Conservation (phyloP, 331 rosid genomes). For the Cydonia oblonga region DNA sequence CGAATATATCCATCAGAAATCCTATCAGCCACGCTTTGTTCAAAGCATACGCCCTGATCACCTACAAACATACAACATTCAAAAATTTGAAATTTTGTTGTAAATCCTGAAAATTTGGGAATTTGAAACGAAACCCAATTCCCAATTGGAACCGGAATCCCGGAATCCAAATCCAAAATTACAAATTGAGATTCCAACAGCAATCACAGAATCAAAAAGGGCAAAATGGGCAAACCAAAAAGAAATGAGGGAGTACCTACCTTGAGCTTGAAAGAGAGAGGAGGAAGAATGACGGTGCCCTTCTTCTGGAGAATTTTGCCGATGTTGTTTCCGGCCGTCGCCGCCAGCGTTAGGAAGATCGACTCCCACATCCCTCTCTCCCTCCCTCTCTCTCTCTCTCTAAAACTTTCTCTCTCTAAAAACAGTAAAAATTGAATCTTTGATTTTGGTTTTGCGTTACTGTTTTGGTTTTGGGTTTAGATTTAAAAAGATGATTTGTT, state of each 20-base stretch:
- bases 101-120: neutral
- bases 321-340: too few species aligned
- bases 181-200: neutral
- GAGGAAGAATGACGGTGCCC: too few species aligned
- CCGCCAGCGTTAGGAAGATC: too few species aligned
- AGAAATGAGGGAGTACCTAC: neutral
- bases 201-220: neutral
- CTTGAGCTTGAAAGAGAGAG: too few species aligned
- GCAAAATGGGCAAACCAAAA: neutral
- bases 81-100: neutral
- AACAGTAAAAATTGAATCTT: neutral
- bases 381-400: neutral
- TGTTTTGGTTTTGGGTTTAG: neutral
- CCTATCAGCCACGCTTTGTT: slow-evolving; percentile 77
- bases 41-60: slow-evolving; percentile 78
- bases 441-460: neutral
- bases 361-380: neutral
- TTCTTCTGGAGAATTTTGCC: too few species aligned
- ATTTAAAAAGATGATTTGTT: neutral
- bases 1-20: slow-evolving; percentile 87
- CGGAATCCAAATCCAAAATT: neutral
- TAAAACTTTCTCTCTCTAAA: neutral
- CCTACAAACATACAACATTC: slow-evolving; percentile 34
- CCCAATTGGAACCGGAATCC: neutral
- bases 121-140: neutral